Evolutionary conservation across 2,329 filamentous ascomycete species (phyloP), one percentile per base, ranked within the genome.

Genomic region (Microsporum canis): DNA sequence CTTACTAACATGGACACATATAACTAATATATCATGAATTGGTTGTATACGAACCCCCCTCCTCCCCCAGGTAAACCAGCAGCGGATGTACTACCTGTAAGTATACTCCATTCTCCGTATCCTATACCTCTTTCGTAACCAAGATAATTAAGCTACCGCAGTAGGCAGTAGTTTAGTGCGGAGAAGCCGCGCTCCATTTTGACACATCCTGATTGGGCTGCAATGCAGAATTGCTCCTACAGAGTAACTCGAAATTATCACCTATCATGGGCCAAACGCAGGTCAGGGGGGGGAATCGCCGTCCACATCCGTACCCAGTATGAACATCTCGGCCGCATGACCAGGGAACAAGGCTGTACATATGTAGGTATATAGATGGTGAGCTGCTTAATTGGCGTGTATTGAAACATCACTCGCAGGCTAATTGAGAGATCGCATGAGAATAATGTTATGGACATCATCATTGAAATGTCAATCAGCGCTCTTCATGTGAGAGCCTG

Each of bases 131-230:
- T 31, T 29, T 29, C 10, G 7, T 53, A 3, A 14, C 12, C 49
- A n/a, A 14, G 49, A 53, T 53, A 53, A 53, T 33, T 53, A 53
- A 53, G 49, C 49, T 53, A 53, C 49, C 49, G 49, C 49, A 53
- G 49, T 53, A 53, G 27, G 49, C 49, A 53, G 49, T 53, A 53
- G 49, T 53, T 53, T 53, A 53, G 49, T 53, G 49, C 49, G 49
- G 49, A 53, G 49, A 53, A 53, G 49, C 49, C 49, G 49, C 49
- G 27, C 49, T 53, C 49, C 43, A 3, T 29, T 53, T 33, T 27
- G 29, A 27, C 49, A 31, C 27, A 10, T n/a, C 27, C 49, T 53
- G 49, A 53, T 53, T 53, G 49, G 49, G 49, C 49, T 53, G 49
- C 49, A 53, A 53, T 53, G 49, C 49, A 53, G 27, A 53, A 49